These are phyloP conservation scores for Kokia cookei DNA, from an alignment of 441 rosid species.

Conservation along the genomic window DNA sequence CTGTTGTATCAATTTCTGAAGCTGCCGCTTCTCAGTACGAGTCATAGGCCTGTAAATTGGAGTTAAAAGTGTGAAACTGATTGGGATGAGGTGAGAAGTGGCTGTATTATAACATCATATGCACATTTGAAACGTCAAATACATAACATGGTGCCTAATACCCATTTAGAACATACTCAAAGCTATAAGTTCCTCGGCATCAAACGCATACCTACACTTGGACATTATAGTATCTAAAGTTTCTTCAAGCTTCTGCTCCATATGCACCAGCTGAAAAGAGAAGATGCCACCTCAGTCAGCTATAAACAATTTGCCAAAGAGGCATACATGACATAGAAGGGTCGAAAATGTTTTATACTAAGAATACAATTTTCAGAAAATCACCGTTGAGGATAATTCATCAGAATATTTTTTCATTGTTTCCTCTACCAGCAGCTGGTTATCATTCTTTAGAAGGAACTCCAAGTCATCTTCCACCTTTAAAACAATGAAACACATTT, in stretches of 20 bases:
- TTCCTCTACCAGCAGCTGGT: slow-evolving; percentile 24
- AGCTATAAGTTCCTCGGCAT: not conserved
- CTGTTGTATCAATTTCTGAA: slow-evolving; percentile 35
- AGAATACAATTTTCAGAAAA: slow-evolving; percentile 16
- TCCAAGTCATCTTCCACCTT: slow-evolving; percentile 47
- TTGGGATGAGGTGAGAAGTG: not conserved
- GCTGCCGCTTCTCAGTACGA: slow-evolving; percentile 39
- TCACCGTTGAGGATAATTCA: slow-evolving; percentile 33
- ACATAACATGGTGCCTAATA: not conserved
- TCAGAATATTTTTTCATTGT: slow-evolving; percentile 42
- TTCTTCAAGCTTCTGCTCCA: slow-evolving; percentile 52
- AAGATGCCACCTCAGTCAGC: not conserved
- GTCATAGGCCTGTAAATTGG: slow-evolving; percentile 44
- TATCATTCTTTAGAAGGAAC: slow-evolving; percentile 35
- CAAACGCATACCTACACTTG: slow-evolving; percentile 41
- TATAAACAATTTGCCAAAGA: not conserved
- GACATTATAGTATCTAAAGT: slow-evolving; percentile 38
- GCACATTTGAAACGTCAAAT: not conserved
- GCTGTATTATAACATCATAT: not conserved
- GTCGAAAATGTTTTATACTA: not conserved
- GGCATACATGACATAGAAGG: not conserved
- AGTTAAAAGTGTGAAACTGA: not conserved
- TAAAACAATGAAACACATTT: not conserved
- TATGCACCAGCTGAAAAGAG: slow-evolving; percentile 36
- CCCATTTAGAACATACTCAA: not conserved